phyloP scores from a whole-genome alignment of 495 filamentous ascomycete genomes.

The Neurospora sp. region DNA sequence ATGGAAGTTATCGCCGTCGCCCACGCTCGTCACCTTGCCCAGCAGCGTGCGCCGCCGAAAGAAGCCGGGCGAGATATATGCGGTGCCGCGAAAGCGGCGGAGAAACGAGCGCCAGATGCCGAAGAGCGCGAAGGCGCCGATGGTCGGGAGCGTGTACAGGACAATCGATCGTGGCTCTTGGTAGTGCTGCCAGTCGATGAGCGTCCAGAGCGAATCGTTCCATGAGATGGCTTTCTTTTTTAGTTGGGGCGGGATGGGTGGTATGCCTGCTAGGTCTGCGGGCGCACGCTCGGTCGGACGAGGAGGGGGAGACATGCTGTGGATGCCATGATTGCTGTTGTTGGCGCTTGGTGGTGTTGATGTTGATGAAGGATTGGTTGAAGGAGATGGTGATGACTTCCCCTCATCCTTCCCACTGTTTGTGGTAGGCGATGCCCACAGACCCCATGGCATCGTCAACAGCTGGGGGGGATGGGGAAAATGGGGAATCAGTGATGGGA shows the following conservation, averaged over 20 bases:
- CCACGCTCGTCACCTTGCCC: slow-evolving; percentile 83
- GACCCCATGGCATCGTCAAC: slow-evolving; percentile 19
- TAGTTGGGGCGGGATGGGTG: slow-evolving; percentile 1
- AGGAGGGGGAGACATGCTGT: not conserved
- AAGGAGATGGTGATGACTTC: not conserved
- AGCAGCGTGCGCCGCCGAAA: slow-evolving; percentile 66
- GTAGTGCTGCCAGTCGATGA: slow-evolving; percentile 55
- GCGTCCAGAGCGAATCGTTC: slow-evolving; percentile 40
- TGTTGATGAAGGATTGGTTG: not conserved
- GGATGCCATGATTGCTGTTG: not conserved
- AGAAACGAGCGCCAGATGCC: slow-evolving; percentile 55
- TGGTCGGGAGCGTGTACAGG: slow-evolving; percentile 48
- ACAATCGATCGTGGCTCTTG: slow-evolving; percentile 44
- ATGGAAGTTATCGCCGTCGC: slow-evolving; percentile 91
- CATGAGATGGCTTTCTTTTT: slow-evolving; percentile 34
- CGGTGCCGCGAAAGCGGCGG: slow-evolving; percentile 66
- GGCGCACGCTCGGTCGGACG: not conserved
- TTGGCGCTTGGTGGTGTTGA: not conserved
- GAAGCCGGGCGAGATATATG: slow-evolving; percentile 55
- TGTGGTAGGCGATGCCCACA: slow-evolving; percentile 7
- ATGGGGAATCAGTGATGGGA: not conserved
- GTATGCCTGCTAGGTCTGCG: not conserved
- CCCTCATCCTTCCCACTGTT: slow-evolving; percentile 2
- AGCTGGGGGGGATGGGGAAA: not conserved
- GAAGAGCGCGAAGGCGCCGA: slow-evolving; percentile 61